A percentile compares a stretch with the other conserved stretches of the same genome.
phyloP scores from a whole-genome alignment of 805 yeast species.

The Kregervanrija fluxuum region DNA sequence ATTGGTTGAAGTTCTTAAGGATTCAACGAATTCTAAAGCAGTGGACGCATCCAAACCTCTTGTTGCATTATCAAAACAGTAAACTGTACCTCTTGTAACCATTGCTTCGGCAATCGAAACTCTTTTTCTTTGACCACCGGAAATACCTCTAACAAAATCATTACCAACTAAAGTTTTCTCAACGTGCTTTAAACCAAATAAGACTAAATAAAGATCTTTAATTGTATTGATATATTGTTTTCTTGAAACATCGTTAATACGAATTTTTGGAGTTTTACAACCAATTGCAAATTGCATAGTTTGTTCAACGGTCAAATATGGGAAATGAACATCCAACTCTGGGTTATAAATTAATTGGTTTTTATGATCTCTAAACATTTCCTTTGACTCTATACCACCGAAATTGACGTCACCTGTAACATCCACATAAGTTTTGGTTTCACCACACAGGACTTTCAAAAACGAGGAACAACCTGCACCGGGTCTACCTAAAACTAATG shows the following conservation, averaged over 20 bases:
- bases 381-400: constrained; percentile 39
- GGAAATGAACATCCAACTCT: constrained; percentile 50
- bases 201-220: constrained; percentile 43
- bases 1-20: constrained; percentile 53
- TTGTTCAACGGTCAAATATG: constrained; percentile 45
- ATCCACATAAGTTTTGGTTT: constrained; percentile 30
- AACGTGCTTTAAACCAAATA: constrained; percentile 53
- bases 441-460: constrained; percentile 39
- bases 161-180: constrained; percentile 59
- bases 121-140: constrained; percentile 70
- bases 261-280: constrained; percentile 46
- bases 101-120: constrained; percentile 63
- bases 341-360: constrained; percentile 46
- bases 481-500: constrained; percentile 48
- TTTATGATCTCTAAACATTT: constrained; percentile 38
- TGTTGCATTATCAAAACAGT: constrained; percentile 65
- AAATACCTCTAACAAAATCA: constrained; percentile 61
- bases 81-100: constrained; percentile 44
- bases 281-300: constrained; percentile 48
- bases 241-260: constrained; percentile 35
- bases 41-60: constrained; percentile 68
- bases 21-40: constrained; percentile 57
- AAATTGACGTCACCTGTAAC: constrained; percentile 36
- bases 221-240: constrained; percentile 33
- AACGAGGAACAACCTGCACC: constrained; percentile 62